These are phyloP conservation scores for Sporisorium exsertum DNA, from an alignment of 1,284 basidiomycete genomes.

Conservation along the genomic window DNA sequence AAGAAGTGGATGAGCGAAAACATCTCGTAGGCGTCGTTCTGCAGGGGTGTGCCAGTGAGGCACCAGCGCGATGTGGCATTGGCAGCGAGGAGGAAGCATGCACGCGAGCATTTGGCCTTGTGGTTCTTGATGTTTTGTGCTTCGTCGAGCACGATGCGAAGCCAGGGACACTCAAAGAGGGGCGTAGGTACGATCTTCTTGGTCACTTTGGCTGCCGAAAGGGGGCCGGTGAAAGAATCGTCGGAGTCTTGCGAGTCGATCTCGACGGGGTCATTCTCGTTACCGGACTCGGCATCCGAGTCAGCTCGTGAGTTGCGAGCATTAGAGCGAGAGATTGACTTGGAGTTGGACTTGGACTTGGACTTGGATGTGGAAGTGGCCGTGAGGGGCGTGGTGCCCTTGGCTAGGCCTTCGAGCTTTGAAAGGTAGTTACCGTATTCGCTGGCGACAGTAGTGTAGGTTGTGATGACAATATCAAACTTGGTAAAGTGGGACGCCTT, in stretches of 20 bases:
- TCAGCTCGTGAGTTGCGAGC: constrained; percentile 14
- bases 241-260: constrained; percentile 69
- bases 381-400: constrained; percentile 4
- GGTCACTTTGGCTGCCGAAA: constrained; percentile 69
- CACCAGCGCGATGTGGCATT: constrained; percentile 65
- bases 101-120: constrained; percentile 81
- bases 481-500: constrained; percentile 37
- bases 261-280: constrained; percentile 13
- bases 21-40: constrained; percentile 90
- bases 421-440: constrained; percentile 51
- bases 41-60: constrained; percentile 71
- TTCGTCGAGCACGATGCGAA: constrained; percentile 88
- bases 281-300: constrained; percentile 38
- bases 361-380: constrained; percentile 12
- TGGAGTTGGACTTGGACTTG: constrained; percentile 14
- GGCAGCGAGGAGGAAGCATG: constrained; percentile 78
- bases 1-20: constrained; percentile 91
- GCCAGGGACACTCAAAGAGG: constrained; percentile 84
- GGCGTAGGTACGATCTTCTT: constrained; percentile 71
- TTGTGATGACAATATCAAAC: constrained; percentile 65
- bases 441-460: constrained; percentile 60
- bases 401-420: constrained; percentile 29
- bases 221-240: constrained; percentile 50
- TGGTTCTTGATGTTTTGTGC: constrained; percentile 97
- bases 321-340: constrained; percentile 10